Evolutionary conservation across 768 basidiomycete species (phyloP), one percentile per base, ranked within the genome.

Genomic region (Tulasnella sp.): DNA sequence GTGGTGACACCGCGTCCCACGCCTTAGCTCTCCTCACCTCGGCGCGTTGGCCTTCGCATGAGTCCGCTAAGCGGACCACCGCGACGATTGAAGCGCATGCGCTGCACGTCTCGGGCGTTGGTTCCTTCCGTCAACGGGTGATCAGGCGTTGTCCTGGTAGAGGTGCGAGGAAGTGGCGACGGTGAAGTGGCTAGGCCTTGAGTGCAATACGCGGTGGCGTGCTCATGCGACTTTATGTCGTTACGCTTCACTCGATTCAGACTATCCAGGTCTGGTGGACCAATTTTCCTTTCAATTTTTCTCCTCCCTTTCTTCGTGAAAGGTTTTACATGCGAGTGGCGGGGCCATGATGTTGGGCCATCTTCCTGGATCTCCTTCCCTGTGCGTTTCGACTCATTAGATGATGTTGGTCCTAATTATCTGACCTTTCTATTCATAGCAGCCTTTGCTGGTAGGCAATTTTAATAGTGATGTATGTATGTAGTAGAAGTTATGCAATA

Each of bases 171-270:
- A 40, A 40, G 26, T 26, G n/a, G 70, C 37, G 37, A 16, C 23
- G 37, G 70, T 37, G 70, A 26, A 46, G 26, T 37, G 37, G 18
- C 44, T 37, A 72, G 70, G 44, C 70, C 70, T 72, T 72, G 29
- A 72, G 70, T 72, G 70, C 70, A 57, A n/a, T 46, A 74, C 46
- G 44, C 51, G 44, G 23, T 46, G 20, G 44, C 73, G 39, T 48
- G 7, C n/a, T 23, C 73, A 46, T 20, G 73, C 44, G 37, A 46
- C 44, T 26, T 74, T 26, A 6, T 26, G 32, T 67, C 73, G 37
- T 57, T n/a, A 37, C 42, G 42, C 44, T 46, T 48, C 48, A 74
- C 73, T 74, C 73, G 73, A 74, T 74, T 74, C 73, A 74, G 73
- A 74, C 73, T 74, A 74, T 57, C 51, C 44, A 20, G 73, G 73